Percentiles rank a stretch among this genome's conserved stretches.
These are phyloP conservation scores for Yamadazyma oceani DNA, from an alignment of 1,139 yeast species.

Conservation along the genomic window DNA sequence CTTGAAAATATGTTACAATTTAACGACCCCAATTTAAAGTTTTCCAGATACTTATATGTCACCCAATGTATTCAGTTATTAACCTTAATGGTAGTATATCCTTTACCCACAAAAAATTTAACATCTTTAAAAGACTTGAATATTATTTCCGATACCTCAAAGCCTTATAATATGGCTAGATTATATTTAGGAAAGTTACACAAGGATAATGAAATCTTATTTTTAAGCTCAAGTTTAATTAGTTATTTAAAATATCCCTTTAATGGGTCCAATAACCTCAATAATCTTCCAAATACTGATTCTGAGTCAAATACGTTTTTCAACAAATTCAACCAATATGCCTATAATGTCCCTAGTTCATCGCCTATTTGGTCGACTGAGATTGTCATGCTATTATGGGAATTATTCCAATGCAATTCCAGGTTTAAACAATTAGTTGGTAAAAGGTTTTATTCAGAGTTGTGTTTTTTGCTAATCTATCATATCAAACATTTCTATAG, in stretches of 20 bases:
- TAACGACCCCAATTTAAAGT: conserved; percentile 38
- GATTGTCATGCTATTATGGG: conserved; percentile 68
- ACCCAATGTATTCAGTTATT: conserved; percentile 63
- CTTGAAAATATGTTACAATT: conserved; percentile 38
- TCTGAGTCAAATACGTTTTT: conserved; percentile 3
- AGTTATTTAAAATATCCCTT: background rate
- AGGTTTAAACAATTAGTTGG: conserved; percentile 50
- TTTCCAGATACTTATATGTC: conserved; percentile 47
- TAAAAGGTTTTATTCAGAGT: conserved; percentile 50
- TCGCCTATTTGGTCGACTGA: conserved; percentile 58
- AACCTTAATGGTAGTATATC: conserved; percentile 61
- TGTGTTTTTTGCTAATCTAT: conserved; percentile 54
- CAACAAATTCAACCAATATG: conserved; percentile 9
- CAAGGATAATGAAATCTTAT: conserved; percentile 52
- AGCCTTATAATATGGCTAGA: conserved; percentile 50
- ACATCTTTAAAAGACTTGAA: conserved; percentile 45
- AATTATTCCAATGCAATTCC: conserved; percentile 70
- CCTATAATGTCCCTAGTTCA: conserved; percentile 13
- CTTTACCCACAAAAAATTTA: conserved; percentile 46
- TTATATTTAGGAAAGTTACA: conserved; percentile 52
- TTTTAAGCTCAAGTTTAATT: conserved; percentile 45
- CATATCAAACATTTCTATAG: conserved; percentile 51
- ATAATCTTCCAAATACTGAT: conserved; percentile 5
- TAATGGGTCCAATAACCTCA: background rate
- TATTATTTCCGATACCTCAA: conserved; percentile 23